Evolutionary conservation across 176 grass and related monocot genomes (phyloP).

Genomic region (Echinochloa phyllopogon): DNA sequence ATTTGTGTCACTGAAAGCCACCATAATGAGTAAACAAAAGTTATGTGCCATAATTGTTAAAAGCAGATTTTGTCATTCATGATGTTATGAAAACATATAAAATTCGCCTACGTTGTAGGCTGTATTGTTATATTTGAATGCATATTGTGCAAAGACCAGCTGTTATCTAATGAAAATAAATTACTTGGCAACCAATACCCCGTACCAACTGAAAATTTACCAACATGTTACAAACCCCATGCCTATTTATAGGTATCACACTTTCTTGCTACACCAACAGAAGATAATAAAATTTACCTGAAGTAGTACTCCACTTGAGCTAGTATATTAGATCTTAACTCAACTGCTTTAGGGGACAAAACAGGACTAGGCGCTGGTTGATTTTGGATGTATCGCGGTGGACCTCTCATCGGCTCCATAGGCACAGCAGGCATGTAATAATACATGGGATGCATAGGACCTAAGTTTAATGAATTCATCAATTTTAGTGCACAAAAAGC

Average conservation of each 20-base stretch:
- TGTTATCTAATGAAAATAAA: not conserved
- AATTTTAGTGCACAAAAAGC: slow-evolving; percentile 30
- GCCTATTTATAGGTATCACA: not conserved
- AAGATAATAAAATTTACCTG: slow-evolving; percentile 52
- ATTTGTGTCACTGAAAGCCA: slow-evolving; percentile 63
- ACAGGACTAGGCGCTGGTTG: slow-evolving; percentile 46
- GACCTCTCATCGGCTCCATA: slow-evolving; percentile 60
- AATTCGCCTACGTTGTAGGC: not conserved
- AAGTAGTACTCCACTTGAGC: slow-evolving; percentile 82
- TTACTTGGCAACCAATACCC: slow-evolving; percentile 3
- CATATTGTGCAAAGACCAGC: not conserved
- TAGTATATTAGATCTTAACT: slow-evolving; percentile 69
- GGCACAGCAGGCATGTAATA: slow-evolving; percentile 68
- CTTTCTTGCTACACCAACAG: slow-evolving; percentile 21
- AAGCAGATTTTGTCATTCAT: not conserved
- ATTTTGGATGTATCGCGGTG: slow-evolving; percentile 51
- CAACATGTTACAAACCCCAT: not conserved
- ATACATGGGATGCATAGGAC: slow-evolving; percentile 70
- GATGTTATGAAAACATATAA: not conserved
- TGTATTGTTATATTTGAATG: not conserved
- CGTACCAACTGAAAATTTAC: slow-evolving; percentile 5
- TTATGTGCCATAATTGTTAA: not conserved
- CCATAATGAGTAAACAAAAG: slow-evolving; percentile 34
- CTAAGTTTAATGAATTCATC: slow-evolving; percentile 48
- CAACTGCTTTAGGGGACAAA: slow-evolving; percentile 45